Base-by-base conservation (phyloP, 169 alveolate species). In the Plasmodium gallinaceum region DNA sequence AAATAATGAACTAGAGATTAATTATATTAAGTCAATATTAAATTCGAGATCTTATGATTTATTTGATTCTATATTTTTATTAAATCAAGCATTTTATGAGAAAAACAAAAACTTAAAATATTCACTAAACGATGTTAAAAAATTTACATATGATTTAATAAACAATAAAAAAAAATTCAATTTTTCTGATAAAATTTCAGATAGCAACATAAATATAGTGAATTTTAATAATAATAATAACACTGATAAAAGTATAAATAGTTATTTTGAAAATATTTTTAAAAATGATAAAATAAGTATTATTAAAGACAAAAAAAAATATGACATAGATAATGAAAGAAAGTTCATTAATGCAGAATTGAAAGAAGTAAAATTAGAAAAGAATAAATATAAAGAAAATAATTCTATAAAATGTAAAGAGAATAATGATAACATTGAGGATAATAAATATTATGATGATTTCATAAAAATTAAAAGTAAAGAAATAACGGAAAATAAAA, bases 91-190 rank as follows among this genome's bases (percentile, higher is more conserved):
- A 3, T 54, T 83, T 52, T 83, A 52, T 46, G 83, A 68, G 57
- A 68, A 52, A 62, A 71, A 62, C 20, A 68, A 71, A 68, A 83
- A 83, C 54, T 46, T 12, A 39, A 83, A 83, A 37, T 39, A 24
- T 32, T 22, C 91, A 32, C 42, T 48, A 32, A 68, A n/a, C 18
- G 6, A 60, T 39, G 74, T 83, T 22, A 20, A 83, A 22, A 66
- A 83, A 22, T 83, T 83, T 83, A 83, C 91, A 16, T 72, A 39
- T 52, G 85, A 83, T 54, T 26, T 83, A 45, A 72, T 83, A 16
- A 68, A 83, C 10, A 43, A 51, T 10, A 66, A 24, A 37, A 68
- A 26, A n/a, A 83, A 68, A 62, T 83, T 83, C 32, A 16, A 51
- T n/a, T 1, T 5, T 6, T 54, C 85, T 8, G 39, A 32, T 32